These are phyloP conservation scores for Polyporus tsugae DNA, from an alignment of 1,284 basidiomycete genomes.

Conservation along the genomic window DNA sequence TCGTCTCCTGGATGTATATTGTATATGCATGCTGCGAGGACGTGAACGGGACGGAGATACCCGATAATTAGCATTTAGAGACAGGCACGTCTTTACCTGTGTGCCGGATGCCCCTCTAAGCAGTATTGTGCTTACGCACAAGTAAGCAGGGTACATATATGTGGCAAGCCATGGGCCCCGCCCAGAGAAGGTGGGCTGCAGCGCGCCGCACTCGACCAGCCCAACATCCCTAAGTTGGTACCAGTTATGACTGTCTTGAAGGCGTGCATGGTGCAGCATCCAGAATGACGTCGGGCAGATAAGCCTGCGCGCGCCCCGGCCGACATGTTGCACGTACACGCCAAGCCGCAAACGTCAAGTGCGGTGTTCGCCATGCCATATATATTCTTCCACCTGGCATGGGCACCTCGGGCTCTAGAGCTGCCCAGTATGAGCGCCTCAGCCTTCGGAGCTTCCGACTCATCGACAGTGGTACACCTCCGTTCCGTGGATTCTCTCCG, in stretches of 20 bases:
- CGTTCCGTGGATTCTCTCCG: not conserved
- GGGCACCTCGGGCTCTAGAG: not conserved
- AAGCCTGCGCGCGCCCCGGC: not conserved
- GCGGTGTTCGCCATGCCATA: not conserved
- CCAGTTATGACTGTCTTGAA: not conserved
- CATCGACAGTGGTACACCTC: not conserved
- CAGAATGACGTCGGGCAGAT: not conserved
- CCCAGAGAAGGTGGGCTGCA: too few species aligned
- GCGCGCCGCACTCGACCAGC: not conserved
- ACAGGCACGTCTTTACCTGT: not conserved
- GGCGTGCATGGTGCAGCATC: not conserved
- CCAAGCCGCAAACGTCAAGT: not conserved
- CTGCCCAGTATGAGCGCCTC: slow-evolving; percentile 1
- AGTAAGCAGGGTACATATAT: not conserved
- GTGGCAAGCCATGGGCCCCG: not conserved
- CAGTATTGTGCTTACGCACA: not conserved
- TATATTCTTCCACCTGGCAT: not conserved
- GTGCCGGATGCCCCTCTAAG: not conserved
- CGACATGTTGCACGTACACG: not conserved
- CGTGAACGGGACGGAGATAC: not conserved
- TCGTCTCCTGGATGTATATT: not conserved
- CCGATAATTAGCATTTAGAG: slow-evolving; percentile 9
- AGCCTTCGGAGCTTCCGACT: not conserved
- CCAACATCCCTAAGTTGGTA: not conserved
- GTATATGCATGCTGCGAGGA: not conserved